A percentile compares a stretch with the other conserved stretches of the same genome.
Evolutionary conservation across 2,329 filamentous ascomycete genomes (phyloP).

Genomic region (Fusarium algeriense): DNA sequence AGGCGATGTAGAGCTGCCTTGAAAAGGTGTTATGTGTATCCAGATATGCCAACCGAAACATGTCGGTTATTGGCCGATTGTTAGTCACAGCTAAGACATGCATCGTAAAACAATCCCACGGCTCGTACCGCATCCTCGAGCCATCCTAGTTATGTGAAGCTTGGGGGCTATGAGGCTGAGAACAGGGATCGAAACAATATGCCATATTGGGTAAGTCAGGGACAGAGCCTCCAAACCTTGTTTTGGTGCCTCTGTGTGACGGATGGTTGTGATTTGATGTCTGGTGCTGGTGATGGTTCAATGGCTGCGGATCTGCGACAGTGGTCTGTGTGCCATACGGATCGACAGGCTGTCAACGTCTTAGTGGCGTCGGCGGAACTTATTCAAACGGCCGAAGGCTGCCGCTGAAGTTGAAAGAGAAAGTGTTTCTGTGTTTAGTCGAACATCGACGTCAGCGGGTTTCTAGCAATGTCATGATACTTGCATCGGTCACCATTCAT

Average conservation of each 20-base stretch:
- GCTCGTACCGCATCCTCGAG: slow-evolving; percentile 27
- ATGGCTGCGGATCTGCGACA: slow-evolving; percentile 32
- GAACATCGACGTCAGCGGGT: slow-evolving; percentile 30
- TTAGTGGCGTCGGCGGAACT: slow-evolving; percentile 32
- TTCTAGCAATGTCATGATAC: slow-evolving; percentile 17
- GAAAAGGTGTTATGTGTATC: slow-evolving; percentile 12
- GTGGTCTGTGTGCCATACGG: not conserved
- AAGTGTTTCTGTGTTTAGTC: not conserved
- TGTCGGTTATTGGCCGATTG: slow-evolving; percentile 9
- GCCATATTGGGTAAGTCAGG: slow-evolving; percentile 26
- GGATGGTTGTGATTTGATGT: slow-evolving; percentile 10
- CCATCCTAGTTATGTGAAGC: slow-evolving; percentile 34
- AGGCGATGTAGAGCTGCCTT: slow-evolving; percentile 9
- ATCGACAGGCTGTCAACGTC: slow-evolving; percentile 26
- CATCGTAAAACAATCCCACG: slow-evolving; percentile 20
- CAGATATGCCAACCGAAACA: slow-evolving; percentile 10
- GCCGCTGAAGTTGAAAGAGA: slow-evolving; percentile 1
- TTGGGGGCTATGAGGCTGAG: slow-evolving; percentile 10
- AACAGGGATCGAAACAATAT: slow-evolving; percentile 22
- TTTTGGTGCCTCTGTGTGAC: slow-evolving; percentile 15
- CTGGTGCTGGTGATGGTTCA: slow-evolving; percentile 12
- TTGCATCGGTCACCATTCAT: not conserved
- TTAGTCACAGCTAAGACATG: slow-evolving; percentile 7
- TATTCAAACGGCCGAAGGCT: slow-evolving; percentile 32
- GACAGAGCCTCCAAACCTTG: slow-evolving; percentile 15